These are phyloP conservation scores for Stephania yunnanensis DNA, from an alignment of 164 flowering plant genomes.

Conservation along the genomic window DNA sequence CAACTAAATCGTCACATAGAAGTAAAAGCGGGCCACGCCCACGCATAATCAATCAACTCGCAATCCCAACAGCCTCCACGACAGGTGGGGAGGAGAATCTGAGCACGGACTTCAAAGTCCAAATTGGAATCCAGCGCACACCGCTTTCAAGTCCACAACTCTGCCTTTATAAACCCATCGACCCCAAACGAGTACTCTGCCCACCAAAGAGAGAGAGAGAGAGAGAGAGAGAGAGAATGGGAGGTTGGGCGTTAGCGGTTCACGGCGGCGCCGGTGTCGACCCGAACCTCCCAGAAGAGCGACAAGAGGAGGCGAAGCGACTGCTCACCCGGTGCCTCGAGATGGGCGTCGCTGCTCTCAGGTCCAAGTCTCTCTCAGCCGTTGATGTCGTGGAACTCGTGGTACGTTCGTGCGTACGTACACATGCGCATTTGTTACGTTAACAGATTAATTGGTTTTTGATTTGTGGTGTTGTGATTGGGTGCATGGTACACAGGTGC, in stretches of 20 bases:
- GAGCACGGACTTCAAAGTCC: not conserved
- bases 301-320: constrained; percentile 72
- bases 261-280: constrained; percentile 99
- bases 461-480: not conserved
- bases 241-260: constrained; percentile 92
- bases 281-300: constrained; percentile 73
- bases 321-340: constrained; percentile 79
- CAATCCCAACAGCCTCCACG: not conserved
- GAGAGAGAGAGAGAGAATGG: constrained; percentile 31
- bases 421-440: no score
- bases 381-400: constrained; percentile 94
- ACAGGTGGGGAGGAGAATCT: not conserved
- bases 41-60: not conserved
- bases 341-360: constrained; percentile 78
- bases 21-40: not conserved
- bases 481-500: constrained; percentile 42
- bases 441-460: not conserved
- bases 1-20: not conserved
- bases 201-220: constrained; percentile 12
- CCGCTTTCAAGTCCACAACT: not conserved
- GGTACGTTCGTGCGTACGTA: constrained; percentile 23
- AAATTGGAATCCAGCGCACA: not conserved
- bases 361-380: constrained; percentile 51
- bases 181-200: not conserved
- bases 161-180: not conserved